Conservation (phyloP, 768 basidiomycete genomes). For the Naganishia kalamii region DNA sequence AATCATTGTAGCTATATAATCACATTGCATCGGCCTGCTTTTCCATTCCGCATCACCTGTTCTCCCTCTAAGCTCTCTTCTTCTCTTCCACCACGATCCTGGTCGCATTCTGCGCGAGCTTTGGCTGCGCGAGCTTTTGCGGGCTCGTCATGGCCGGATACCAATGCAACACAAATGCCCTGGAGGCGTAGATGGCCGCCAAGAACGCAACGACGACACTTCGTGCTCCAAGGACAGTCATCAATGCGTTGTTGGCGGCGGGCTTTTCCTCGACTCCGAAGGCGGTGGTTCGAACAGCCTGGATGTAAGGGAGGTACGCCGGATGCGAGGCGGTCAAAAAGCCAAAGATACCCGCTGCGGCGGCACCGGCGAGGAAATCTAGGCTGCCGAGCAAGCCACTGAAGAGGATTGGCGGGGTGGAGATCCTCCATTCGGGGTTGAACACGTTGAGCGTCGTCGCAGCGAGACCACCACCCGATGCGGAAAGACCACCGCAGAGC, state of each 20-base stretch:
- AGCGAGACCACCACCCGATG: constrained; percentile 20
- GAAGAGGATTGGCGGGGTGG: constrained; percentile 24
- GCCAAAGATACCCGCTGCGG: constrained; percentile 19
- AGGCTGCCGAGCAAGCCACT: constrained; percentile 6
- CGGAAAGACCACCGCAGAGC: constrained; percentile 19
- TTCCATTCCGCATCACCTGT: neutral
- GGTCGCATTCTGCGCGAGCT: neutral
- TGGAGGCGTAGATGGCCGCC: constrained; percentile 11
- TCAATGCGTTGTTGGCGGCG: neutral
- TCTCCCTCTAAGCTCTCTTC: neutral
- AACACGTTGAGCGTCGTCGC: constrained; percentile 25
- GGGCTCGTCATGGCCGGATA: neutral
- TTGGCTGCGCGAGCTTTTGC: neutral
- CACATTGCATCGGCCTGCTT: too few species aligned
- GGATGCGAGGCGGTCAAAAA: constrained; percentile 18
- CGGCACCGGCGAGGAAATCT: constrained; percentile 17
- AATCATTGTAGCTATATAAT: too few species aligned
- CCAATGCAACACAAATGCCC: constrained; percentile 18
- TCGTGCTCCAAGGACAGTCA: constrained; percentile 22
- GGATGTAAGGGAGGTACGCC: constrained; percentile 15
- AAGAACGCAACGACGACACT: constrained; percentile 21
- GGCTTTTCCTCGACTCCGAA: neutral
- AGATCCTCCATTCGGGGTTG: constrained; percentile 20
- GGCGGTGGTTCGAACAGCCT: neutral
- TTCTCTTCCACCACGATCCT: constrained; percentile 4